Base-by-base conservation (phyloP, 306 rosid genomes). In the Dryas octopetala region DNA sequence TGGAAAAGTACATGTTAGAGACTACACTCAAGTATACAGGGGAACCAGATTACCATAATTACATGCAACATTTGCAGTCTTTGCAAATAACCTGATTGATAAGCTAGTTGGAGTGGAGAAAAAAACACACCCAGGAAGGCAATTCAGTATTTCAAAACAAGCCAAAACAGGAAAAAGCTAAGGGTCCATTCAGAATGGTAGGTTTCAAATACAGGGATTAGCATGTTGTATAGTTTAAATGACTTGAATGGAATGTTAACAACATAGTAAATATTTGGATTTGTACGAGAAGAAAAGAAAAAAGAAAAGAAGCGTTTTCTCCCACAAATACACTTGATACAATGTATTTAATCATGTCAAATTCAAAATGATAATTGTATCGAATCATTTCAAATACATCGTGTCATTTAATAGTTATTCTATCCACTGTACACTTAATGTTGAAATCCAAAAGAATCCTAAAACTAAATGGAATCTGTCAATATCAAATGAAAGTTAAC, bases 1-100 rank as follows among this genome's bases (percentile, higher is more conserved):
- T 28, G 47, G 58, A 75, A 70, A 74, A 3, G 40, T 61, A 65
- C 74, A 50, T 40, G 19, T 65, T 28, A 47, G 66, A 23, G 76
- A 70, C 54, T 48, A 15, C 50, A 44, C 19, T 7, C 15, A 14
- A 55, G 38, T 7, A 50, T 14, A 15, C 4, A 26, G 13, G 13
- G 40, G 46, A 57, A 53, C 40, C 54, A 78, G 66, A 62, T 16
- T 10, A 40, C 4, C 17, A 28, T 7, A 4, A 68, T 44, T 58
- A 53, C 5, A 68, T 48, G 57, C 28, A 23, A 13, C 7, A 13
- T 46, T 12, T 49, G 7, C 72, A 23, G 6, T 16, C 12, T 26
- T 13, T 26, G 59, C n/a, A 5, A 28, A 38, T 62, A 62, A 28
- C 40, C 45, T 5, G 66, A 62, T 28, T 62, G 17, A 2, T 66